Conservation (phyloP, 2,329 filamentous ascomycete genomes). For the Daldinia eschscholtzii region DNA sequence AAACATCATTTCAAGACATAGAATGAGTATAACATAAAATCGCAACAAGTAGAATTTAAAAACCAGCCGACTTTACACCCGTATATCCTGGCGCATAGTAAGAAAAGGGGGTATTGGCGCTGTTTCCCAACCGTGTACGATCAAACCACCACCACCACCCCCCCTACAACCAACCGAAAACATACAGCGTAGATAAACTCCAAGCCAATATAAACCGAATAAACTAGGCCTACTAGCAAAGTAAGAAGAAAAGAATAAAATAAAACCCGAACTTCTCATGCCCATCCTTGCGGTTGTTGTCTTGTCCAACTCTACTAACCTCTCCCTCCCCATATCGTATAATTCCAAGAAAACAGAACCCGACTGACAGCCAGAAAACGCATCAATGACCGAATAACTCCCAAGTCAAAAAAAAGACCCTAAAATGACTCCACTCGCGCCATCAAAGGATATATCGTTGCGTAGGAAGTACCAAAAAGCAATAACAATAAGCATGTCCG, state of each 20-base stretch:
- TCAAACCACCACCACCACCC: slow-evolving; percentile 1
- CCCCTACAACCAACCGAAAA: not conserved
- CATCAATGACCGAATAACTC: not conserved
- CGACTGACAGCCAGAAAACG: not conserved
- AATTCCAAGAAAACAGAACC: not conserved
- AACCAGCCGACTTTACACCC: not conserved
- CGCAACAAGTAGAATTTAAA: not conserved
- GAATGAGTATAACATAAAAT: not conserved
- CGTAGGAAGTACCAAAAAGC: not conserved
- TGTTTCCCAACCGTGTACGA: not conserved
- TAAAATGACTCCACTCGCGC: not conserved
- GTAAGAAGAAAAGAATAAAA: not conserved
- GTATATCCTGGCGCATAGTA: not conserved
- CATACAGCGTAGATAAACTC: not conserved
- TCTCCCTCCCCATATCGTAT: not conserved
- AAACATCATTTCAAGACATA: not conserved
- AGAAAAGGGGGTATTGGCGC: slow-evolving; percentile 8
- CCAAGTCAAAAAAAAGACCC: not conserved
- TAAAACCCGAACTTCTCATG: not conserved
- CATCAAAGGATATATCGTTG: not conserved
- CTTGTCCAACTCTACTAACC: not conserved
- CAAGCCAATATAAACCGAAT: not conserved
- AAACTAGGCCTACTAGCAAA: no score
- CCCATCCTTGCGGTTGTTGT: slow-evolving; percentile 9
- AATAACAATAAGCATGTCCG: not conserved